phyloP scores from a whole-genome alignment of 306 rosid genomes.

The Sicyos baderoa region DNA sequence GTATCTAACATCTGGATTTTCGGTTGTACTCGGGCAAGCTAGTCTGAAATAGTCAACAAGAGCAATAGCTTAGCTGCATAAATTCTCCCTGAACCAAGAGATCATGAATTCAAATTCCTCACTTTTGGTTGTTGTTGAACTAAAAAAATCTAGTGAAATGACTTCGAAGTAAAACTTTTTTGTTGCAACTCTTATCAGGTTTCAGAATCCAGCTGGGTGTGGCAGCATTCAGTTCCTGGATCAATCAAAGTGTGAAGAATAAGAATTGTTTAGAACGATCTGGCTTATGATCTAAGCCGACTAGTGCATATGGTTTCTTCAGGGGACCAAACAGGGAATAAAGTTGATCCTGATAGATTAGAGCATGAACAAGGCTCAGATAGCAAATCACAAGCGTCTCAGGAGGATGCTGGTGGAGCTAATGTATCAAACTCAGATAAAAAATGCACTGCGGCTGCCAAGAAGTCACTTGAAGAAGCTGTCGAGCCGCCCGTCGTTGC shows the following conservation, averaged over 20 bases:
- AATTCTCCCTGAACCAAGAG: too few relatives aligned
- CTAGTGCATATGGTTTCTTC: slow-evolving; percentile 57
- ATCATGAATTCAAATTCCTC: too few relatives aligned
- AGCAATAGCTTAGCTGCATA: too few relatives aligned
- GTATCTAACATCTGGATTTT: neutral
- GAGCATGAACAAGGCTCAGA: slow-evolving; percentile 33
- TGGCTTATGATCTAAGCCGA: slow-evolving; percentile 30
- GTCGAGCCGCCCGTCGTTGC: slow-evolving; percentile 32
- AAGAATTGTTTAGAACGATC: slow-evolving; percentile 11
- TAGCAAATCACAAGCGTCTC: slow-evolving; percentile 29
- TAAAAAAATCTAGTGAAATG: neutral
- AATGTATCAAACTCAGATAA: slow-evolving; percentile 27
- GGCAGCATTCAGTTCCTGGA: slow-evolving; percentile 12
- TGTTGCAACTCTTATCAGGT: slow-evolving; percentile 24
- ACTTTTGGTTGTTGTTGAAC: too few relatives aligned
- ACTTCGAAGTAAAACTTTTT: neutral
- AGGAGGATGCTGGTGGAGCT: slow-evolving; percentile 28
- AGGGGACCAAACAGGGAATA: slow-evolving; percentile 38
- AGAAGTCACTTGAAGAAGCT: slow-evolving; percentile 22
- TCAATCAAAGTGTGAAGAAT: slow-evolving; percentile 15
- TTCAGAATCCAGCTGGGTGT: slow-evolving; percentile 21
- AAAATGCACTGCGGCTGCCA: slow-evolving; percentile 20
- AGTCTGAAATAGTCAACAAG: too few relatives aligned
- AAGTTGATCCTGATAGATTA: slow-evolving; percentile 39
- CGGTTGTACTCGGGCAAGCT: neutral